Base-by-base conservation (phyloP, 495 filamentous ascomycete genomes). In the Penicillium psychrofluorescens region DNA sequence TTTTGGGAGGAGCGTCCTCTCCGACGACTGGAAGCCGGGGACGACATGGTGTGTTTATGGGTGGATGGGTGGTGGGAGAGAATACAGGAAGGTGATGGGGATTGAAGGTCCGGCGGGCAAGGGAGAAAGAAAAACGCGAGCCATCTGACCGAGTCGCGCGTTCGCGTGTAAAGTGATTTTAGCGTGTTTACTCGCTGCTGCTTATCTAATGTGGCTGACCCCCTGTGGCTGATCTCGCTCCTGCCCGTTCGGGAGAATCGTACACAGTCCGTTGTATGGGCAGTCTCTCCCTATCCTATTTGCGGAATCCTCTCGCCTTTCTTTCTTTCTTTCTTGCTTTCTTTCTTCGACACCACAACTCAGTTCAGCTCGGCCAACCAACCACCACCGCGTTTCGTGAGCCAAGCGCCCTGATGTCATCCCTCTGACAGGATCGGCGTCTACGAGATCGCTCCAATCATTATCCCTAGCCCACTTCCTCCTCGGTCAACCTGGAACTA, bases 401-500 rank as follows among this genome's bases (percentile, higher is more conserved):
- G n/a, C 59, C 46, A 59, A 50, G 59, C 66, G 64, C 66, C 22
- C 49, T 70, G 64, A 70, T 70, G 66, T 70, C 66, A 68, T 67
- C 50, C 41, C 41, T 46, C 44, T 22, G 6, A 47, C 33, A 8
- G 42, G 61, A 67, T 63, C 61, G 44, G 46, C 57, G 38, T 35
- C 31, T 43, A 48, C 56, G 44, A 45, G 48, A 46, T 47, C 29
- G 41, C 51, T 54, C 51, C 57, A 58, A 61, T 54, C 50, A 60
- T 49, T 46, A 22, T 22, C 22, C 2, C 50, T 45, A 46, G 38
- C 35, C 43, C 33, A 41, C 22, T 3, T 6, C 4, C 2, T 22
- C 22, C 22, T 22, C 2, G 3, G 0, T 22, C 6, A 22, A 3
- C 22, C 22, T 22, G 22, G 22, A 22, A 22, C 22, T 22, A 6